Conservation (phyloP, 2,329 filamentous ascomycete species). For the Penicillium sp. region DNA sequence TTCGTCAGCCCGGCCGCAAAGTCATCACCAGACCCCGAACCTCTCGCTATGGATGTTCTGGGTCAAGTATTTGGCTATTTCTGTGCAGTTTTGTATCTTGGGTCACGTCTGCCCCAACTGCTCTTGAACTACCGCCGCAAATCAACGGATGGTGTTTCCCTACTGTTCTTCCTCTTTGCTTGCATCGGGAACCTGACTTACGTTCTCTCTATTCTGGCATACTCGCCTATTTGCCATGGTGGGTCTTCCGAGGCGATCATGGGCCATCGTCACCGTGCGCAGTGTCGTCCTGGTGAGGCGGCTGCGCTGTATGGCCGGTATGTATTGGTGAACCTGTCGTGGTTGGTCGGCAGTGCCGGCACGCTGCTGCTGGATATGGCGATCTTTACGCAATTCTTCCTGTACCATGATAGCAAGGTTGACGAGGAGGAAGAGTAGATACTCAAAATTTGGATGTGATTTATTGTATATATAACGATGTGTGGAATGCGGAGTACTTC, state of each 20-base stretch:
- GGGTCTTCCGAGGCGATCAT: constrained; percentile 22
- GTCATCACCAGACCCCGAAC: constrained; percentile 20
- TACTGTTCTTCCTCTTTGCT: constrained; percentile 95
- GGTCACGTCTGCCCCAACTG: constrained; percentile 83
- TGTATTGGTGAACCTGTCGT: constrained; percentile 84
- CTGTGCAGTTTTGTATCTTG: constrained; percentile 84
- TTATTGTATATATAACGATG: background rate
- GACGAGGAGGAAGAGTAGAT: constrained; percentile 16
- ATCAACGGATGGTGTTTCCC: constrained; percentile 86
- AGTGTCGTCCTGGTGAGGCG: constrained; percentile 66
- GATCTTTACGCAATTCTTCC: constrained; percentile 88
- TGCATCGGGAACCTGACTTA: constrained; percentile 94
- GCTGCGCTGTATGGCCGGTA: constrained; percentile 70
- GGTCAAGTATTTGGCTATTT: constrained; percentile 94
- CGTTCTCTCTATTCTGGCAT: constrained; percentile 86
- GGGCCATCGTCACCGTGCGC: constrained; percentile 15
- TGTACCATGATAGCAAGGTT: constrained; percentile 59
- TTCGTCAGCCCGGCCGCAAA: constrained; percentile 60
- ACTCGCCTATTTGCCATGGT: constrained; percentile 66
- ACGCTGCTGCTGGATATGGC: constrained; percentile 80
- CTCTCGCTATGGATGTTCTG: constrained; percentile 67
- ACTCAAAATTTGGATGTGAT: background rate
- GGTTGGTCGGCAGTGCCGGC: constrained; percentile 85
- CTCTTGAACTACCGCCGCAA: constrained; percentile 90
- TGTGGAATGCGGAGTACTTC: background rate